Conservation (phyloP, 129 eudicot species). For the Flaveria ramosissima region DNA sequence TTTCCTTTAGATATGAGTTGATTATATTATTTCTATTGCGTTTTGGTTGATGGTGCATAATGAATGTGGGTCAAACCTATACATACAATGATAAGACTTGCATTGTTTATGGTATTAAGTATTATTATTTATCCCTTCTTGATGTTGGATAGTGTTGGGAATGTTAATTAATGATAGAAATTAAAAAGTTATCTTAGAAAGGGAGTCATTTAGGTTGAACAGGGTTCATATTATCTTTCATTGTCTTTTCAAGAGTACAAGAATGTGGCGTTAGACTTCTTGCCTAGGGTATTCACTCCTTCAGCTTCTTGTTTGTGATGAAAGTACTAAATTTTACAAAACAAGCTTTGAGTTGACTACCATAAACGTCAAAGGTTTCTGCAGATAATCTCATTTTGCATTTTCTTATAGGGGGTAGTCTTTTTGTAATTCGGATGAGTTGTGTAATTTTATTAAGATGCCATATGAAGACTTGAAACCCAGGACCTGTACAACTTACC, state of each 20-base stretch:
- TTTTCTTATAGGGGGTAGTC: neutral
- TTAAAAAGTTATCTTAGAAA: neutral
- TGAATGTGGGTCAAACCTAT: slow-evolving; percentile 17
- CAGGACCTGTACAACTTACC: neutral
- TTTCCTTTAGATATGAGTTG: slow-evolving; percentile 6
- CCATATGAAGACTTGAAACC: neutral
- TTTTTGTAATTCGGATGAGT: neutral
- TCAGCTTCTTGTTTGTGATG: slow-evolving; percentile 10
- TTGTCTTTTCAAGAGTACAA: slow-evolving; percentile 1
- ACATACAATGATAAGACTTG: slow-evolving; percentile 9
- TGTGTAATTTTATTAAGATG: neutral
- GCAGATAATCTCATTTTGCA: slow-evolving; percentile 13
- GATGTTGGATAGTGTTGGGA: neutral
- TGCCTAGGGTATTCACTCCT: neutral
- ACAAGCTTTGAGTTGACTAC: neutral
- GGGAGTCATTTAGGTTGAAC: neutral
- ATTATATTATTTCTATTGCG: slow-evolving; percentile 5
- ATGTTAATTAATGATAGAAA: slow-evolving; percentile 4
- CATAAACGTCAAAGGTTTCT: neutral
- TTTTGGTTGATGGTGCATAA: slow-evolving; percentile 14
- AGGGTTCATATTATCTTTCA: neutral
- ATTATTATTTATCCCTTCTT: neutral
- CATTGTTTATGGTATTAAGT: neutral
- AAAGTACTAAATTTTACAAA: neutral
- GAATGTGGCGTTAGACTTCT: slow-evolving; percentile 6